Evolutionary conservation across 2,329 filamentous ascomycete species (phyloP).

Genomic region (Alternaria novae-zelandiae): DNA sequence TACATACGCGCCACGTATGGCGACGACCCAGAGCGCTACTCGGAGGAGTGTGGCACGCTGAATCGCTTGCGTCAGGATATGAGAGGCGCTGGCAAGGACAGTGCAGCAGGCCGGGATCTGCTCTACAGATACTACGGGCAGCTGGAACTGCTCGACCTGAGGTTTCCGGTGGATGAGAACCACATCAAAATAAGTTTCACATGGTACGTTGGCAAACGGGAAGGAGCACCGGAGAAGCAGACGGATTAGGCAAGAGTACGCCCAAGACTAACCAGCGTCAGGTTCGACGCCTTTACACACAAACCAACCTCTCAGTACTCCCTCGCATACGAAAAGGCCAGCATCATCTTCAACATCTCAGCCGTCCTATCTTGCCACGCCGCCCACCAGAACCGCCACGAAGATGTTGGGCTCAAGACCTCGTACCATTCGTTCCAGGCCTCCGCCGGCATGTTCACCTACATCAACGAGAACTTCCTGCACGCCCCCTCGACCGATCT

Average conservation of each 20-base stretch:
- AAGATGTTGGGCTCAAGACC: conserved; percentile 92
- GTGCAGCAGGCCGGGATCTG: conserved; percentile 88
- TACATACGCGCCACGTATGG: conserved; percentile 95
- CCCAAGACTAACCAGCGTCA: conserved; percentile 50
- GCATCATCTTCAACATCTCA: conserved; percentile 99
- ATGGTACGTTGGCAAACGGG: conserved; percentile 66
- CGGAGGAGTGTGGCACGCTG: conserved; percentile 91
- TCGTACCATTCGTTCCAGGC: conserved; percentile 99
- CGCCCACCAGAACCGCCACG: conserved; percentile 86
- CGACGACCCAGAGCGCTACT: conserved; percentile 94
- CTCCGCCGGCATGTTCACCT: conserved; percentile 98
- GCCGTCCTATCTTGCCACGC: conserved; percentile 96
- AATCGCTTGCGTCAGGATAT: conserved; percentile 97
- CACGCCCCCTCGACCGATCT: conserved; percentile 96
- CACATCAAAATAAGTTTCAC: conserved; percentile 99
- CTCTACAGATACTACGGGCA: conserved; percentile 98
- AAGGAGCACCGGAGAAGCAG: not conserved
- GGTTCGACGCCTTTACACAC: conserved; percentile 99
- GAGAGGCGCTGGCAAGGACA: conserved; percentile 96
- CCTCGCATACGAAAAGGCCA: conserved; percentile 96
- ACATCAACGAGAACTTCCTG: conserved; percentile 99
- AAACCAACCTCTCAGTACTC: conserved; percentile 98
- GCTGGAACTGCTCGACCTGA: conserved; percentile 88
- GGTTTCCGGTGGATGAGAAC: conserved; percentile 97
- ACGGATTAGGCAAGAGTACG: not conserved